Evolutionary conservation across 768 basidiomycete genomes (phyloP).

Genomic region (Dendrothele bispora): DNA sequence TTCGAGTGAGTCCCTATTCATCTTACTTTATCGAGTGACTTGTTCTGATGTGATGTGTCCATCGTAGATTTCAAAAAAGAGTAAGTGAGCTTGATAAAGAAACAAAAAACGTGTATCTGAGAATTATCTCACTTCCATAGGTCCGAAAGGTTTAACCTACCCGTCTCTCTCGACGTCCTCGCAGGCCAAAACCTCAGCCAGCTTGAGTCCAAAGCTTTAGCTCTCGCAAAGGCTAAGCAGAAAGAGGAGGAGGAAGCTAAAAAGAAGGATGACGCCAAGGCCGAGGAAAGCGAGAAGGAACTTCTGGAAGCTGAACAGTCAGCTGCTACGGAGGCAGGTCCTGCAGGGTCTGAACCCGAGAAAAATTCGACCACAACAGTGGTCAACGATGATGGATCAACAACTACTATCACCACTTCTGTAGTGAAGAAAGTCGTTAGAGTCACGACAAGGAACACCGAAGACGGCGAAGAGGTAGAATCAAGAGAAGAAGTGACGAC

Average conservation of each 20-base stretch:
- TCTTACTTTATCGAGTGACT: background rate
- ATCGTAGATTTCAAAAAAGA: constrained; percentile 18
- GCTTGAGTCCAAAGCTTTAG: constrained; percentile 15
- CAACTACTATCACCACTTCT: background rate
- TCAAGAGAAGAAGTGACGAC: background rate
- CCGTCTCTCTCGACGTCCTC: constrained; percentile 13
- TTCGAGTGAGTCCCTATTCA: constrained; percentile 13
- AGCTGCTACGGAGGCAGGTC: too few relatives aligned
- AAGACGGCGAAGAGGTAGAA: background rate
- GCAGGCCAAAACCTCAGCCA: constrained; percentile 15
- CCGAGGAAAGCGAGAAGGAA: background rate
- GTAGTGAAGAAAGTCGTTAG: background rate
- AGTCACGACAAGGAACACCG: background rate
- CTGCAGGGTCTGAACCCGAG: too few relatives aligned
- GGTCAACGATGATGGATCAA: background rate
- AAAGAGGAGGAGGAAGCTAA: constrained; percentile 6
- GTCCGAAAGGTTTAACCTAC: constrained; percentile 4
- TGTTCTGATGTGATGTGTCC: background rate
- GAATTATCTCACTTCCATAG: too few relatives aligned
- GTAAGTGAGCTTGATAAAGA: constrained; percentile 10
- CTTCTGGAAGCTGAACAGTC: too few relatives aligned
- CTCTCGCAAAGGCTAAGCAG: constrained; percentile 7
- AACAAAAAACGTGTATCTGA: too few relatives aligned
- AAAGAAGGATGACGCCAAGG: constrained; percentile 1
- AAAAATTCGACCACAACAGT: background rate